These are phyloP conservation scores for Sphagnum fallax DNA, from an alignment of 228 moss, liverwort and hornwort species.

Conservation along the genomic window DNA sequence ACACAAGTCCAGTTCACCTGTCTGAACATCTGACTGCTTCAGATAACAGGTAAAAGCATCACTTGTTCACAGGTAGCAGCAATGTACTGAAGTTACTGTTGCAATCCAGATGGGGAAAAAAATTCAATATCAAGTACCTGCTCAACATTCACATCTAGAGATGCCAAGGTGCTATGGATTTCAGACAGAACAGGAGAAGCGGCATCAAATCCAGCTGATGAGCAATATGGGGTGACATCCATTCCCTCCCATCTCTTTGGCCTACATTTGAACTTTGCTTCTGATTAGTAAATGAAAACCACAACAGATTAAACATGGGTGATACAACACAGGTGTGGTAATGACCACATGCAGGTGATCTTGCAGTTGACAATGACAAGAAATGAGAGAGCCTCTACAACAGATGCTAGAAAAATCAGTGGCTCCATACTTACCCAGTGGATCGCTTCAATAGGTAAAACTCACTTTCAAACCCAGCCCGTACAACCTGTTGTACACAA, in stretches of 20 bases:
- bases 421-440: slow-evolving; percentile 7
- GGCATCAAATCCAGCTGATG: slow-evolving; percentile 36
- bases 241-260: slow-evolving; percentile 33
- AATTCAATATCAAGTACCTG: slow-evolving; percentile 18
- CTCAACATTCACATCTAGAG: slow-evolving; percentile 36
- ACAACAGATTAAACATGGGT: no score
- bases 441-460: slow-evolving; percentile 70
- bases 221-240: slow-evolving; percentile 43
- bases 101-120: no score
- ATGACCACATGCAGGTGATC: no score
- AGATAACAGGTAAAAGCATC: no score
- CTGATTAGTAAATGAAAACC: not conserved
- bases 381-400: no score
- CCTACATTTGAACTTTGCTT: slow-evolving; percentile 5
- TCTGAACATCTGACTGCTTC: no score
- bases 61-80: no score
- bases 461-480: slow-evolving; percentile 77
- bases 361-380: no score
- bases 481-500: slow-evolving; percentile 40
- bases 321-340: no score
- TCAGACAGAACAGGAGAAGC: slow-evolving; percentile 40
- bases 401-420: not conserved
- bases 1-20: no score
- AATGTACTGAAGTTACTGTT: no score
- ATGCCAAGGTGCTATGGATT: slow-evolving; percentile 33